Conservation (phyloP, 805 yeast species). For the Ogataea trehalophila region DNA sequence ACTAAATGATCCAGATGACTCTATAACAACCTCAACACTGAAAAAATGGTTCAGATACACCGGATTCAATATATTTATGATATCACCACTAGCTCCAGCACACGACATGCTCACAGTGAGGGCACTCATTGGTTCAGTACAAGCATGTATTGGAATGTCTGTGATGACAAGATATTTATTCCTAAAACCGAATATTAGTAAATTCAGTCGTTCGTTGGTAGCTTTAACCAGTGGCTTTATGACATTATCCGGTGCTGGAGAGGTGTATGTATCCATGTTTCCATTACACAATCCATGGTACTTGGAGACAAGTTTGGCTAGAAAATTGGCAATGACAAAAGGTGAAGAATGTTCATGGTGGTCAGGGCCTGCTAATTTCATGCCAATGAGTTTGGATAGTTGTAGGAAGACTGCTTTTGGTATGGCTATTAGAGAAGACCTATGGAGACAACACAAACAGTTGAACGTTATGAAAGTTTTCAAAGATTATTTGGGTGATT, state of each 20-base stretch:
- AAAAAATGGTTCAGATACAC: conserved; percentile 26
- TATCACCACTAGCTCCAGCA: conserved; percentile 34
- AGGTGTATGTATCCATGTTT: neutral
- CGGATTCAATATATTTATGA: conserved; percentile 23
- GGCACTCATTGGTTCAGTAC: conserved; percentile 21
- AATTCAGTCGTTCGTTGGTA: neutral
- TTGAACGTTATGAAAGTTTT: neutral
- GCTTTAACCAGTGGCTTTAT: neutral
- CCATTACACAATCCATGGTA: conserved; percentile 21
- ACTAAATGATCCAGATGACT: too few relatives aligned
- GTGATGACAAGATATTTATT: conserved; percentile 1
- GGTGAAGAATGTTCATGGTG: conserved; percentile 41
- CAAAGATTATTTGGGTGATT: neutral
- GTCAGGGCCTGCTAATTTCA: conserved; percentile 45
- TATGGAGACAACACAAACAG: neutral
- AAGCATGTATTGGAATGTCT: conserved; percentile 21
- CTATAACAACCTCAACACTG: conserved; percentile 2
- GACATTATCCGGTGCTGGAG: neutral
- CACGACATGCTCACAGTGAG: conserved; percentile 29
- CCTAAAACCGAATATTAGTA: neutral
- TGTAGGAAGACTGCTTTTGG: conserved; percentile 15
- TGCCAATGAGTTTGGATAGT: conserved; percentile 37
- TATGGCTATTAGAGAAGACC: conserved; percentile 11
- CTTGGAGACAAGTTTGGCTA: conserved; percentile 24
- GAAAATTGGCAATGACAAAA: conserved; percentile 25